These are phyloP conservation scores for Termitomyces sp. DNA, from an alignment of 768 basidiomycete species.

Conservation along the genomic window DNA sequence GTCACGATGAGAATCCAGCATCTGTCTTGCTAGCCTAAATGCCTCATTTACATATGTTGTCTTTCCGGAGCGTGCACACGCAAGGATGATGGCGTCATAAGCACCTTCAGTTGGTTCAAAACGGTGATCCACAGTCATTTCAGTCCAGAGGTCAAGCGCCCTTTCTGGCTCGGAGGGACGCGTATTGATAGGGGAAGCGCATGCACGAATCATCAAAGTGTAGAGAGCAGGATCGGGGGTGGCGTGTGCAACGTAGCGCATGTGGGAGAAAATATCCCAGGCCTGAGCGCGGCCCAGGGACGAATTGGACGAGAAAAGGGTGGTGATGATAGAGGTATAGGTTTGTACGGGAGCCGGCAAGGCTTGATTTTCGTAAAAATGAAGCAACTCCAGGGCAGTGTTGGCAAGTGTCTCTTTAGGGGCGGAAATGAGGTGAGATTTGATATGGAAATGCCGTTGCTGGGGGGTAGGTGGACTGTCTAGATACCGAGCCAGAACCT, in stretches of 20 bases:
- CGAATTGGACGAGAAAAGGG: conserved; percentile 45
- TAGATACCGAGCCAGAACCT: conserved; percentile 34
- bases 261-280: conserved; percentile 93
- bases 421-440: conserved; percentile 51
- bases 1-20: conserved; percentile 75
- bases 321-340: conserved; percentile 64
- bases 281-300: conserved; percentile 66
- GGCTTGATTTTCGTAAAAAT: conserved; percentile 61
- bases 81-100: conserved; percentile 80
- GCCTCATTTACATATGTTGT: conserved; percentile 71
- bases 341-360: conserved; percentile 65
- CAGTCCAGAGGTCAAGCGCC: conserved; percentile 88
- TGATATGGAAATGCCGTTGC: conserved; percentile 71
- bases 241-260: conserved; percentile 93
- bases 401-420: conserved; percentile 46
- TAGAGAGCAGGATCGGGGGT: conserved; percentile 69
- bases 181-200: conserved; percentile 47
- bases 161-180: conserved; percentile 77
- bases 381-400: conserved; percentile 61
- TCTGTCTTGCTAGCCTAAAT: conserved; percentile 78
- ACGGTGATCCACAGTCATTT: conserved; percentile 76
- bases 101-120: conserved; percentile 60
- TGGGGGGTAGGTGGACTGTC: conserved; percentile 38
- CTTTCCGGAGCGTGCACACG: conserved; percentile 64
- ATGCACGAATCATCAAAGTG: conserved; percentile 83